Percentiles rank a stretch among this genome's conserved stretches.
phyloP scores from a whole-genome alignment of 768 basidiomycete genomes.

The Suillus sp. region DNA sequence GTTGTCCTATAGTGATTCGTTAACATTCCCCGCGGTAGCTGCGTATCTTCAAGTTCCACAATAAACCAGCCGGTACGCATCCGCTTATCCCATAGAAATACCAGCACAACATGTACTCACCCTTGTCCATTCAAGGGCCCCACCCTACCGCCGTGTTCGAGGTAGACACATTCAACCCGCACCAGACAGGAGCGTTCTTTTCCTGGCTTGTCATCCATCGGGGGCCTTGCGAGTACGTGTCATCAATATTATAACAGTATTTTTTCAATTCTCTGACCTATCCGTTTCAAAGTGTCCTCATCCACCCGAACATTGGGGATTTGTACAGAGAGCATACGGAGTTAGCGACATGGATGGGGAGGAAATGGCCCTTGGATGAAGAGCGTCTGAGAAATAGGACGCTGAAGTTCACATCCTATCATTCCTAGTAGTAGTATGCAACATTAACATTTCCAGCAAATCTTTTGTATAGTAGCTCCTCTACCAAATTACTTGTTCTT shows the following conservation, averaged over 20 bases:
- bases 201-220: constrained; percentile 67
- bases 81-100: neutral
- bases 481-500: too few relatives aligned
- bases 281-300: constrained; percentile 49
- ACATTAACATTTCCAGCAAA: too few relatives aligned
- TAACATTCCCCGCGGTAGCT: constrained; percentile 40
- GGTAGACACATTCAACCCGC: constrained; percentile 64
- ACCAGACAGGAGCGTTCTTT: constrained; percentile 69
- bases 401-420: too few relatives aligned
- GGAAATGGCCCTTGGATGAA: constrained; percentile 49
- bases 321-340: constrained; percentile 61
- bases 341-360: constrained; percentile 66
- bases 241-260: constrained; percentile 1
- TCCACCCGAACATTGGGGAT: constrained; percentile 71
- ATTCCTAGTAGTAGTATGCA: too few relatives aligned
- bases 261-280: neutral
- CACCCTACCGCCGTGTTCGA: constrained; percentile 76
- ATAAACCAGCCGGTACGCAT: constrained; percentile 57
- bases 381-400: neutral
- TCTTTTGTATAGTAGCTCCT: too few relatives aligned
- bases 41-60: constrained; percentile 62
- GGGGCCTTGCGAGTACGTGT: constrained; percentile 67
- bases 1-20: neutral
- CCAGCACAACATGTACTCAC: constrained; percentile 1
- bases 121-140: constrained; percentile 44